Conservation (phyloP, 176 grass and related monocot species). For the Dactylis glomerata region DNA sequence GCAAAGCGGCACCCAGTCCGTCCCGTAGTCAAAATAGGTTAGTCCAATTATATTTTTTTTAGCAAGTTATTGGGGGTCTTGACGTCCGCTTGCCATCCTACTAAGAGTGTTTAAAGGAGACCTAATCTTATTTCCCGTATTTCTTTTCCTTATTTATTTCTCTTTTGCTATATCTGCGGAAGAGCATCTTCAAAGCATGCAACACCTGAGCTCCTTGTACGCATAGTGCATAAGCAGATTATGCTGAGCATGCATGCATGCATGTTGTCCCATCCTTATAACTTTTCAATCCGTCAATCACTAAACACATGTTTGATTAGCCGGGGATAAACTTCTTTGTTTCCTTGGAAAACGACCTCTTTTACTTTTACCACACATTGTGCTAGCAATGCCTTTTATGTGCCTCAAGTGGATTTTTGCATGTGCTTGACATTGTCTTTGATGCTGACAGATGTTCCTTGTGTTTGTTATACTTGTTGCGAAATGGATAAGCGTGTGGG, state of each 20-base stretch:
- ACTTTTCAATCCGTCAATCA: neutral
- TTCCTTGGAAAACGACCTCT: neutral
- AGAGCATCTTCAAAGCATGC: neutral
- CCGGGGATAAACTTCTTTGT: neutral
- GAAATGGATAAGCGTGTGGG: too few relatives aligned
- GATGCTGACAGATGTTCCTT: neutral
- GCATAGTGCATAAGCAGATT: neutral
- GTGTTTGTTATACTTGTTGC: neutral
- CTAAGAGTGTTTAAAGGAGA: neutral
- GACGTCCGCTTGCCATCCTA: too few relatives aligned
- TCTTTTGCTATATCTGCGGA: too few relatives aligned
- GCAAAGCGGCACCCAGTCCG: too few relatives aligned
- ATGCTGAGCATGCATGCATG: too few relatives aligned
- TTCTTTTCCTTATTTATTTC: neutral
- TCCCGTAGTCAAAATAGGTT: too few relatives aligned
- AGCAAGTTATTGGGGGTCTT: too few relatives aligned
- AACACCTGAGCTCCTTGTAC: neutral
- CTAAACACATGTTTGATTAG: neutral
- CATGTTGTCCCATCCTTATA: neutral
- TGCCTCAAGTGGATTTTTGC: neutral
- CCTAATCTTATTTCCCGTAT: neutral
- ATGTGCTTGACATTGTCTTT: neutral
- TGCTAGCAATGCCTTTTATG: neutral
- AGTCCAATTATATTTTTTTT: too few relatives aligned
- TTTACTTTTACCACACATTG: neutral